Conservation (phyloP, 2,329 filamentous ascomycete genomes). For the Pseudogymnoascus sp. region DNA sequence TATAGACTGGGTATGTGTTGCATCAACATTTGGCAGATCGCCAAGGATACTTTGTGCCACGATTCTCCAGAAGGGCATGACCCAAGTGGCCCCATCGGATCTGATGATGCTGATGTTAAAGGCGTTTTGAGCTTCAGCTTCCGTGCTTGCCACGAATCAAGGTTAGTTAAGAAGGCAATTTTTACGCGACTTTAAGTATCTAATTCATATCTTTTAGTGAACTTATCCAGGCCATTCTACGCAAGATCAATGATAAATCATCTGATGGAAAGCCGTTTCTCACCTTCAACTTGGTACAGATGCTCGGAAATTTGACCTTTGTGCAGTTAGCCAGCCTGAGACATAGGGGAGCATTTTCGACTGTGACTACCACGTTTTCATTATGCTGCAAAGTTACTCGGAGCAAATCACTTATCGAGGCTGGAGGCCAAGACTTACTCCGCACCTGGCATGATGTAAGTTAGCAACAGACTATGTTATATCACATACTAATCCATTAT, state of each 20-base stretch:
- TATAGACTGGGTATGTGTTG: conserved; percentile 51
- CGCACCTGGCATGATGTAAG: conserved; percentile 61
- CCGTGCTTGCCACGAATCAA: conserved; percentile 88
- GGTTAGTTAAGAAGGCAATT: conserved; percentile 41
- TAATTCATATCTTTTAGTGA: conserved; percentile 44
- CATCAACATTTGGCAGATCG: conserved; percentile 63
- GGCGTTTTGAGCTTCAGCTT: conserved; percentile 92
- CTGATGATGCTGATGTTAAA: conserved; percentile 69
- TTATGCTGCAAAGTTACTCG: conserved; percentile 62
- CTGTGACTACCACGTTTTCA: conserved; percentile 80
- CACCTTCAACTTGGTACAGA: conserved; percentile 48
- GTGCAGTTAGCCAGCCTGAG: conserved; percentile 72
- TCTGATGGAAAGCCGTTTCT: conserved; percentile 35
- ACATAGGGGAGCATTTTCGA: conserved; percentile 87
- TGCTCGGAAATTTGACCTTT: conserved; percentile 68
- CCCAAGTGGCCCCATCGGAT: conserved; percentile 64
- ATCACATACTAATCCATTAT: conserved; percentile 13
- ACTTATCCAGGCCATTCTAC: conserved; percentile 55
- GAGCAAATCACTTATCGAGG: conserved; percentile 38
- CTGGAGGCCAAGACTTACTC: conserved; percentile 33
- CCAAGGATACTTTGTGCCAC: conserved; percentile 73
- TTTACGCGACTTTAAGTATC: neutral
- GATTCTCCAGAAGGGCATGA: conserved; percentile 89
- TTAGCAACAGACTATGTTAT: neutral
- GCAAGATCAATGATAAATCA: conserved; percentile 42